Base-by-base conservation (phyloP, 1,139 yeast genomes). In the Arxiozyma heterogenica region DNA sequence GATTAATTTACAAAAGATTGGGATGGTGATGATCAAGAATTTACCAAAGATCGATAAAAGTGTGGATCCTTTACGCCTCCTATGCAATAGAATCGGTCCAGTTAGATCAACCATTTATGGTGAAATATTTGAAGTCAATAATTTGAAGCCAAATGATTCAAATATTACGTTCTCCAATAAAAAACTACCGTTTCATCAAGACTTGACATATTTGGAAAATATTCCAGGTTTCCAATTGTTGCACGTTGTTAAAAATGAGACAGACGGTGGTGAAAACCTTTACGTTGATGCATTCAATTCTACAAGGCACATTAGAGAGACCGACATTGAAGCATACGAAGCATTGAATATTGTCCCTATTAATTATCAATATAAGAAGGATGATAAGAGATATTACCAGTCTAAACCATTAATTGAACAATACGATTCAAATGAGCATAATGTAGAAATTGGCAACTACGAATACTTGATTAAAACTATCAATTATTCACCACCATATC, bases 401-500 rank as follows among this genome's bases (percentile, higher is more conserved):
- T 74, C 80, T 41, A 75, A 90, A 21, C 90, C 90, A 1, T 69
- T 85, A 55, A 73, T 87, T 18, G 86, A 83, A 44, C 87, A 84
- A 61, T 81, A 81, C 54, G 74, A 73, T 6, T 65, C 58, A 55
- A 61, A 59, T 51, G 63, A 64, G 23, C 68, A 66, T 23, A 65
- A 67, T 21, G 64, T 63, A 44, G 54, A 59, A 47, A 57, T 61
- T 18, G 61, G 67, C 18, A 63, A 62, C 52, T 71, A 62, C 53
- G 58, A 72, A 50, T 73, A 73, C 9, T 66, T 67, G 44, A 79
- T 85, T 55, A 78, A 78, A 58, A 83, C 78, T 51, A 79, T 86
- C 41, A 86, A 85, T 63, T 87, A 86, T 65, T 82, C 94, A 1
- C 95, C 95, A 1, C 94, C 94, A 15, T 87, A 86, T 73, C 95